Evolutionary conservation across 495 filamentous ascomycete genomes (phyloP).

Genomic region (Trichoderma erinaceum): DNA sequence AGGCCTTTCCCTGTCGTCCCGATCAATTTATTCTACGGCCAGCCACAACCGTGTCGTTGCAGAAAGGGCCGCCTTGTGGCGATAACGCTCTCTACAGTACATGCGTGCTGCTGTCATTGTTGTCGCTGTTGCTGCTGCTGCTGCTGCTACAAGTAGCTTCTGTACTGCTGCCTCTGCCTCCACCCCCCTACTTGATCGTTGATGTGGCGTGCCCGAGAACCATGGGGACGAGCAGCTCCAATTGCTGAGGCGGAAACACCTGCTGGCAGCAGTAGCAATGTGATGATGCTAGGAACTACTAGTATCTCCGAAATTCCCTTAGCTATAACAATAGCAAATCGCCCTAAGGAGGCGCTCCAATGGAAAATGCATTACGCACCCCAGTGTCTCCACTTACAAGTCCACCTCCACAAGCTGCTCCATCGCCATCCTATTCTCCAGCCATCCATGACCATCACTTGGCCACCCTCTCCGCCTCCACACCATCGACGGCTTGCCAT

Average conservation of each 20-base stretch:
- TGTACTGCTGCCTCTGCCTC: background rate
- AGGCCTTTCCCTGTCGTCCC: too few species aligned
- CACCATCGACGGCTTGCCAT: conserved; percentile 9
- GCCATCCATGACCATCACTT: conserved; percentile 11
- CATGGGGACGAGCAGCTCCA: background rate
- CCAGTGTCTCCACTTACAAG: conserved; percentile 7
- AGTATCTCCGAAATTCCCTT: conserved; percentile 13
- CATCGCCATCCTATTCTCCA: conserved; percentile 10
- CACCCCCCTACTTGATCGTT: conserved; percentile 1
- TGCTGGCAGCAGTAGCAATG: background rate
- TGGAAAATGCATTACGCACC: conserved; percentile 5
- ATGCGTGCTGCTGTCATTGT: too few species aligned
- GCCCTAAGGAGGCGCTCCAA: conserved; percentile 5
- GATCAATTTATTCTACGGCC: background rate
- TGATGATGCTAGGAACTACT: background rate
- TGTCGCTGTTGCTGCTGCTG: too few species aligned
- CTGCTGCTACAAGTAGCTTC: too few species aligned
- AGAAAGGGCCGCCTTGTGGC: background rate
- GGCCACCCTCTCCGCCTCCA: conserved; percentile 13
- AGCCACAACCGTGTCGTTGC: background rate
- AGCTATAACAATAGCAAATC: background rate
- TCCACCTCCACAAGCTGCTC: conserved; percentile 13
- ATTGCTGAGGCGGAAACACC: background rate
- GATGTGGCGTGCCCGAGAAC: background rate
- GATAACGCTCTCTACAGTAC: background rate